A percentile compares a stretch with the other conserved stretches of the same genome.
These are phyloP conservation scores for Garcia nutans DNA, from an alignment of 345 rosid species.

Conservation along the genomic window DNA sequence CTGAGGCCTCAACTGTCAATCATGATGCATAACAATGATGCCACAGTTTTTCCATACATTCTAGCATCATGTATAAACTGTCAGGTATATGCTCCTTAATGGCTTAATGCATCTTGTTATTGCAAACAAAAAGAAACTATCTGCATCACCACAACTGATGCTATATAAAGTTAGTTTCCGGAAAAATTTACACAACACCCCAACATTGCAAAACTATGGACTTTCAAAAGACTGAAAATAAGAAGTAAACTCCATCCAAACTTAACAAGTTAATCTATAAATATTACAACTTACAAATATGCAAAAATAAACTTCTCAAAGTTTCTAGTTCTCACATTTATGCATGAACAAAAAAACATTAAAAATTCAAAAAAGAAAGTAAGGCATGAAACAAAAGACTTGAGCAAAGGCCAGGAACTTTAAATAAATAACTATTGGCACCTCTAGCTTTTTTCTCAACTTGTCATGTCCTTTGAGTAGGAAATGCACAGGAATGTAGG, in stretches of 20 bases:
- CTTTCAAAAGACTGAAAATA: background rate
- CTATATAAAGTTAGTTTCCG: background rate
- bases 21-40: background rate
- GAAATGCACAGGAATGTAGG: slow-evolving; percentile 67
- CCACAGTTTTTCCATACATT: background rate
- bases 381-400: background rate
- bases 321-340: background rate
- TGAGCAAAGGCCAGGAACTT: slow-evolving; percentile 10
- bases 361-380: background rate
- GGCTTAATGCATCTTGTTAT: background rate
- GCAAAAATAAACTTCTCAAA: background rate
- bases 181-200: background rate
- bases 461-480: slow-evolving; percentile 77
- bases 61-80: background rate
- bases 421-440: slow-evolving; percentile 24
- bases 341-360: background rate
- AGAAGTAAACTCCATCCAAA: background rate
- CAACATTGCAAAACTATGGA: background rate
- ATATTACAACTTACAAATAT: background rate
- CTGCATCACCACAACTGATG: background rate
- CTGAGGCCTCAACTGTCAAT: background rate
- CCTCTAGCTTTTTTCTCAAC: slow-evolving; percentile 86
- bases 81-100: background rate
- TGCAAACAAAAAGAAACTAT: background rate
- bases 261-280: background rate